These are phyloP conservation scores for Quercus rubra DNA, from an alignment of 306 rosid genomes.

Conservation along the genomic window DNA sequence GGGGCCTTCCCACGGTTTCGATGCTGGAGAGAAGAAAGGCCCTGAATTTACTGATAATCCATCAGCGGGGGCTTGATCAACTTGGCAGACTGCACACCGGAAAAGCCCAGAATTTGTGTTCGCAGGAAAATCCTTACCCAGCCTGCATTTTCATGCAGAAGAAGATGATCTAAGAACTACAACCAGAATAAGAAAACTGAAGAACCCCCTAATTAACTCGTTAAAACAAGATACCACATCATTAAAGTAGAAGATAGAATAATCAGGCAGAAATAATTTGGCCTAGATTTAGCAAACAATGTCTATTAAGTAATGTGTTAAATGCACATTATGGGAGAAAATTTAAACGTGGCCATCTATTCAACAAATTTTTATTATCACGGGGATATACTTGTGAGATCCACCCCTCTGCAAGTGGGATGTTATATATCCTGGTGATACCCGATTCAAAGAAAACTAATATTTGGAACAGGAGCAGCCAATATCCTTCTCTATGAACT, in stretches of 20 bases:
- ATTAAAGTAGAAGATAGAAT: too few relatives aligned
- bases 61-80: constrained; percentile 77
- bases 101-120: constrained; percentile 65
- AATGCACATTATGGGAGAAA: not conserved
- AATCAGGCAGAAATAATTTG: not conserved
- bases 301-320: not conserved
- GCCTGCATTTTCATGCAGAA: constrained; percentile 55
- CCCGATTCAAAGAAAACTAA: not conserved
- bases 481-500: not conserved
- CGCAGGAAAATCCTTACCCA: constrained; percentile 74
- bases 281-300: not conserved
- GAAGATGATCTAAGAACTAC: constrained; percentile 6
- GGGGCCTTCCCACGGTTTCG: constrained; percentile 97
- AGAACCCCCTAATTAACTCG: not conserved
- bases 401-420: too few relatives aligned
- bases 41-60: constrained; percentile 73
- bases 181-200: not conserved
- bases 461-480: not conserved
- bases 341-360: not conserved
- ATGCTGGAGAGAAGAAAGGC: constrained; percentile 73
- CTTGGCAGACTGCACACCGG: constrained; percentile 96
- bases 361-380: not conserved
- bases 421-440: too few relatives aligned
- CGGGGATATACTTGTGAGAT: too few relatives aligned
- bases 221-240: not conserved